Base-by-base conservation (phyloP, 208 protist genomes). In the Leishmania tarentolae region DNA sequence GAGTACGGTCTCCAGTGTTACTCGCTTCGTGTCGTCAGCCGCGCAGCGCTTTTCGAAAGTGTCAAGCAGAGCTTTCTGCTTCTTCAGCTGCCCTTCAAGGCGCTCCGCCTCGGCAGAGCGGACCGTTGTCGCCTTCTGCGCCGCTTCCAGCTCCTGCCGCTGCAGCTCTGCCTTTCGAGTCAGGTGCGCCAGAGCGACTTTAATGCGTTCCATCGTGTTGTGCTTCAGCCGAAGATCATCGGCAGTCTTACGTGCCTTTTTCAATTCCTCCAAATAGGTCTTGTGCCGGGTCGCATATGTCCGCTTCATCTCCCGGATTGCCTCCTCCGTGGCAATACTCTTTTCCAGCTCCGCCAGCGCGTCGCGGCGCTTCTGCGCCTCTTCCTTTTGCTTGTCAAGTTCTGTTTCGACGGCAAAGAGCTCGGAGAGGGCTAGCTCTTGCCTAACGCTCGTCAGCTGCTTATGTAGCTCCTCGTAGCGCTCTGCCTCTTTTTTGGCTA, bases 401-500 rank as follows among this genome's bases (percentile, higher is more conserved):
- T 91, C 90, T 15, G 81, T 87, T 79, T 99, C 96, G 11, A 98
- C 83, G 71, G 97, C 87, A 57, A 97, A 99, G 28, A 99, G 88
- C 85, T 99, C 89, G 3, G 92, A 93, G 6, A 99, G 86, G 3
- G 92, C 92, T 17, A 93, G 78, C 77, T 97, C 79, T 28, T 93
- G 84, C 65, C 91, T 87, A 40, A 95, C 87, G 9, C 92, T 78
- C 52, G 85, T 79, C 46, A 89, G 83, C 52, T 89, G 85, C 59
- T 89, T 79, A 24, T 86, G 47, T 21, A 94, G 82, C 63, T 95
- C 87, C 44, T 91, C 89, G 84, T 92, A 98, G 84, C 87, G 91
- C 78, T 99, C 95, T 1, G 98, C 97, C 87, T 99, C 99, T 75
- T 99, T 96, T 90, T 99, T 98, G 65, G 99, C 98, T 53, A 98